Percentiles rank a stretch among this genome's conserved stretches.
phyloP scores from a whole-genome alignment of 108 stramenopile species.

The Cyclotella baltica region DNA sequence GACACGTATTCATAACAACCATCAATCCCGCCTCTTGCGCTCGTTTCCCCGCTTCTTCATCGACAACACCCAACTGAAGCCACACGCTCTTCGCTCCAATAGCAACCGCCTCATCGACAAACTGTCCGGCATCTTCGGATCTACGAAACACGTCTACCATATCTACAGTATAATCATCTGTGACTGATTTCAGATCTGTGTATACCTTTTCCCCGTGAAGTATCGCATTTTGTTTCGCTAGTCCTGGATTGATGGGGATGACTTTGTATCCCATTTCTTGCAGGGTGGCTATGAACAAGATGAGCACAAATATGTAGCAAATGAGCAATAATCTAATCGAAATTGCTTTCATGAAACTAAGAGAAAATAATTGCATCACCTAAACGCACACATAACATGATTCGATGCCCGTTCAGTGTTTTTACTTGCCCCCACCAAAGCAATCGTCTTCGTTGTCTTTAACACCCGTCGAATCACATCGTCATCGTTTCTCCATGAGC shows the following conservation, averaged over 20 bases:
- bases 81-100: conserved; percentile 81
- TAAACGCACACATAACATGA: conserved; percentile 76
- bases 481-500: conserved; percentile 64
- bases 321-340: too few relatives aligned
- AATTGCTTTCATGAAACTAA: conserved; percentile 4
- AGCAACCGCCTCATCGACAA: conserved; percentile 84
- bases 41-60: conserved; percentile 74
- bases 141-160: conserved; percentile 89
- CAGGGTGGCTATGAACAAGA: conserved; percentile 25
- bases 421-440: conserved; percentile 80
- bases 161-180: conserved; percentile 60
- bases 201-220: conserved; percentile 75
- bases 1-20: conserved; percentile 84
- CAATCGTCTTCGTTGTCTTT: conserved; percentile 72
- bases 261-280: conserved; percentile 75
- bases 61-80: conserved; percentile 83
- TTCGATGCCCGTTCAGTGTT: conserved; percentile 77
- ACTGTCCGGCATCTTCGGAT: conserved; percentile 64
- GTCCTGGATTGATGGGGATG: conserved; percentile 82
- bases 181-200: conserved; percentile 61
- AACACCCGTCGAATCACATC: conserved; percentile 73
- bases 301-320: neutral
- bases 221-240: conserved; percentile 65
- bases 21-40: conserved; percentile 77
- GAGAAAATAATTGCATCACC: neutral